Base-by-base conservation (phyloP, 1,139 yeast genomes). In the Diutina pseudorugosa region DNA sequence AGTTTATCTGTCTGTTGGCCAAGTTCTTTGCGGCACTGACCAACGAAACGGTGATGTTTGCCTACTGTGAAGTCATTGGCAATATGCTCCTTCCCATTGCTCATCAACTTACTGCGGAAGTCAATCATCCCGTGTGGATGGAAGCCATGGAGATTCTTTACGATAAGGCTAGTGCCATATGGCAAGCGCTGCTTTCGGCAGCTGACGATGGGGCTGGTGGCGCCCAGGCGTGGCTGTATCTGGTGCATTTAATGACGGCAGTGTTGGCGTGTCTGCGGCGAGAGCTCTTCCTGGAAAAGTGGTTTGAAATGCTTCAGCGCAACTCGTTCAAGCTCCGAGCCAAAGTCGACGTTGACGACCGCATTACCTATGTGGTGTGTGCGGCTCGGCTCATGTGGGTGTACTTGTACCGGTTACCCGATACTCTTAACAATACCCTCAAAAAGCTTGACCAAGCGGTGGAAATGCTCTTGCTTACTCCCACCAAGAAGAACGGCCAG, bases 71-170 rank as follows among this genome's bases (percentile, higher is more conserved):
- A 57, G 95, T 89, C 1, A 72, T 91, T 47, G 76, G 85, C 53
- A 83, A 80, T 55, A 74, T 94, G 44, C 67, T 94, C 2, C 68
- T 88, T 48, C 95, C 98, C 0, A 68, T 93, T 45, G 95, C 97
- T 0, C 94, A 89, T 19, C 75, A 80, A 1, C 75, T 91, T 41
- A 88, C 97, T 0, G 98, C 97, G 0, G 99, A 94, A 64, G 90
- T 90, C 0, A 93, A 94, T 61, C 95, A 90, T 65, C 98, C 98
- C 2, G 82, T 86, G 0, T 94, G 98, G 99, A 83, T 85, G 0
- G 86, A 82, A 52, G 94, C 96, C 0, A 78, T 89, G 53, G 79
- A 78, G 40, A 67, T 72, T 19, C 78, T 90, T 2, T 85, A 78
- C 62, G 66, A 76, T 14, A 77, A 77, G 54, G 80, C 85, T 2